Base-by-base conservation (phyloP, 495 filamentous ascomycete species). In the Baudoinia panamericana region DNA sequence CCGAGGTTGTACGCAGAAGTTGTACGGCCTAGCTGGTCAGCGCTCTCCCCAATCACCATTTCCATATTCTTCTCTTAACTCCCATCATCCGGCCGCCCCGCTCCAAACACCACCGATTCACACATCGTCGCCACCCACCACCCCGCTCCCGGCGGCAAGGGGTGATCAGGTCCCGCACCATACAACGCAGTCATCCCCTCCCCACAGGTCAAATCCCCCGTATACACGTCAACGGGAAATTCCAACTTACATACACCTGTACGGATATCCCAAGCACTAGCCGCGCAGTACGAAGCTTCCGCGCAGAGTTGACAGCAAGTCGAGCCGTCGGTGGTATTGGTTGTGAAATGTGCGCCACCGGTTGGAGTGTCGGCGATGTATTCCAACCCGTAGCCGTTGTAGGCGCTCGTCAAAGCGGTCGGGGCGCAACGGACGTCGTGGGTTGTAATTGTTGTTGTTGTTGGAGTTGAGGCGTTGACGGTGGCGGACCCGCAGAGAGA, bases 231-330 rank as follows among this genome's bases (percentile, higher is more conserved):
- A 4, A 47, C 38, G 1, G 29, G 30, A 23, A 47, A 47, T 17
- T 47, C 37, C 15, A 47, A 21, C 21, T 27, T 40, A 24, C 44
- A 47, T 5, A 8, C 17, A 4, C 28, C 28, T 18, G 37, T 41
- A n/a, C 44, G 39, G 31, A 41, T 36, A 16, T 47, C 44, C 44
- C 44, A 47, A 5, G 15, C 16, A 19, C 37, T 47, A 3, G 37
- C 31, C 8, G 37, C 44, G 28, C 44, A 47, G 13, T 33, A 18
- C 13, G 4, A 9, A 2, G 38, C 30, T 1, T 47, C 44, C 5
- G 44, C 44, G 37, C 44, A 47, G 7, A 47, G 44, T 31, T 47
- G 44, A 24, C 44, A 47, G 31, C 44, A 47, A 7, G 19, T 12
- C 5, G 20, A 27, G 4, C 37, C 44, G 16, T 47, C 44, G 5